phyloP scores from a whole-genome alignment of 805 yeast species.

The Candida ponderosae region DNA sequence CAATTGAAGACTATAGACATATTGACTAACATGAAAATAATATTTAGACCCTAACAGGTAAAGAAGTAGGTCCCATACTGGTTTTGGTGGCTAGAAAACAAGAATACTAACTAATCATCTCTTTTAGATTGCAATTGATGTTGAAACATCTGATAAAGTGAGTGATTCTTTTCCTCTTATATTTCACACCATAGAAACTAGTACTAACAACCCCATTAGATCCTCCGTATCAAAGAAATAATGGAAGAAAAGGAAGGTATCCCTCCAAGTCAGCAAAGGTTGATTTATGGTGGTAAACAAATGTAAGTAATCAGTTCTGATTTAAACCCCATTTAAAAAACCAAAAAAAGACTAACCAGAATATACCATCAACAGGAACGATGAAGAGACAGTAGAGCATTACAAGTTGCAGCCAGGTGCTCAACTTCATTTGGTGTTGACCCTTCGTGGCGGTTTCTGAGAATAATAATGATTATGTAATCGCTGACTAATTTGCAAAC shows the following conservation, averaged over 20 bases:
- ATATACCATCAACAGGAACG: constrained; percentile 38
- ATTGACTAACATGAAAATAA: background rate
- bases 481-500: background rate
- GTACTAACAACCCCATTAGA: constrained; percentile 26
- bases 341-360: background rate
- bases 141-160: constrained; percentile 60
- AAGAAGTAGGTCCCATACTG: constrained; percentile 40
- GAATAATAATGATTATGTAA: background rate
- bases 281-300: constrained; percentile 86
- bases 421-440: constrained; percentile 82
- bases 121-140: constrained; percentile 55
- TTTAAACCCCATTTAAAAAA: background rate
- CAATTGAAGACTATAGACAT: too few relatives aligned
- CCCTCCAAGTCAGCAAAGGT: constrained; percentile 92
- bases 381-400: constrained; percentile 61
- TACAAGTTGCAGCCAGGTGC: constrained; percentile 82
- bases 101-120: constrained; percentile 5
- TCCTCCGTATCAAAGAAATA: constrained; percentile 76
- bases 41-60: constrained; percentile 62
- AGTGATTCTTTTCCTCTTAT: constrained; percentile 11
- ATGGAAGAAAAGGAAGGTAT: constrained; percentile 96
- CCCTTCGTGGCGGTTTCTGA: constrained; percentile 76
- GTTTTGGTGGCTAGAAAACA: background rate
- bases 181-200: background rate
- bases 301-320: constrained; percentile 41